Conservation (phyloP, 352 stramenopile genomes). For the Vaucheria bursata region DNA sequence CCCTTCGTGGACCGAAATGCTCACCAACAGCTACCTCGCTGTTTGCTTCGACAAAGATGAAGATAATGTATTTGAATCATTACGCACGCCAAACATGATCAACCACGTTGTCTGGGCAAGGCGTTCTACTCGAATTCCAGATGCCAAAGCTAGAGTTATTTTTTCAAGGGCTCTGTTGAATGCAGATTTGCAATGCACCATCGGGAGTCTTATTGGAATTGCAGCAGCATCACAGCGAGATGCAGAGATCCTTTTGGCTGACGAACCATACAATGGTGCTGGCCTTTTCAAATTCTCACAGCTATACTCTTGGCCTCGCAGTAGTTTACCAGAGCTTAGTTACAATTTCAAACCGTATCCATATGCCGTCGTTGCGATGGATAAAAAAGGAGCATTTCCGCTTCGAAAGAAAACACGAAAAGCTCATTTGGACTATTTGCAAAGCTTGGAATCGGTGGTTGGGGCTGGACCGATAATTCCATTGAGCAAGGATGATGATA, state of each 20-base stretch:
- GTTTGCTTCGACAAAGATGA: neutral
- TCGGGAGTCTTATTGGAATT: neutral
- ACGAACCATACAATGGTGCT: neutral
- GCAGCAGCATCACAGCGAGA: neutral
- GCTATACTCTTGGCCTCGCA: neutral
- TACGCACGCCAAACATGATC: neutral
- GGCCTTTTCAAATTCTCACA: neutral
- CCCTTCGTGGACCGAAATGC: neutral
- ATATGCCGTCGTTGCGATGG: neutral
- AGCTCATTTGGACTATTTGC: neutral
- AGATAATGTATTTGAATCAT: neutral
- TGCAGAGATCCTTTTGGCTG: neutral
- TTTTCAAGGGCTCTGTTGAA: neutral
- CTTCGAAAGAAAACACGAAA: neutral
- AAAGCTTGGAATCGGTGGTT: neutral
- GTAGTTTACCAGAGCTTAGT: neutral
- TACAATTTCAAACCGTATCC: neutral
- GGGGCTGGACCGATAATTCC: neutral
- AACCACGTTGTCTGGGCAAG: neutral
- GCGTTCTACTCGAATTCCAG: neutral
- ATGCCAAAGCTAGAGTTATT: neutral
- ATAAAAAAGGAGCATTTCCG: neutral
- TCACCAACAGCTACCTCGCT: neutral
- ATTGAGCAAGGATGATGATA: neutral
- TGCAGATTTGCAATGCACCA: neutral